A percentile compares a stretch with the other conserved stretches of the same genome.
Conservation (phyloP, 2,329 filamentous ascomycete genomes). For the Neoascochyta sp. region DNA sequence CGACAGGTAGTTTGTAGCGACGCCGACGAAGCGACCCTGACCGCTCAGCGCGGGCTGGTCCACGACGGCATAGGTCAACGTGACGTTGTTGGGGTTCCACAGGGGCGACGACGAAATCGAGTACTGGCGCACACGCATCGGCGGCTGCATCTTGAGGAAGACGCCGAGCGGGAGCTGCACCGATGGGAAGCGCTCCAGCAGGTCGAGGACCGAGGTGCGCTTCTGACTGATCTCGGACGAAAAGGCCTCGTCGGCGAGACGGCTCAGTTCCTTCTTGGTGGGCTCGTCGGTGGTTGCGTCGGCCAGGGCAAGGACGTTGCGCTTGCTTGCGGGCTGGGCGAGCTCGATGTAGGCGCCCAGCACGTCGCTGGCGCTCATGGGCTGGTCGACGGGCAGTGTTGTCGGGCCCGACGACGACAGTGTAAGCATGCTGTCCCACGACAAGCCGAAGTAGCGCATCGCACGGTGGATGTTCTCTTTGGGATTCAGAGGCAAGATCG, state of each 20-base stretch:
- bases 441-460: constrained; percentile 61
- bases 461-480: constrained; percentile 59
- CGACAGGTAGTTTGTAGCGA: constrained; percentile 44
- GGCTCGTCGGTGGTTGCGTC: constrained; percentile 50
- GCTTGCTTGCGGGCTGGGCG: constrained; percentile 67
- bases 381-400: constrained; percentile 59
- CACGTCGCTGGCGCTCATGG: constrained; percentile 60
- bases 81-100: constrained; percentile 53
- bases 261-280: constrained; percentile 48
- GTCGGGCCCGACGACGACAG: constrained; percentile 61
- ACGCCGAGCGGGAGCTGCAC: constrained; percentile 60
- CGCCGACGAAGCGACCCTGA: constrained; percentile 45
- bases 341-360: constrained; percentile 71
- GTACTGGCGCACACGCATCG: constrained; percentile 76
- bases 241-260: constrained; percentile 44
- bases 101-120: constrained; percentile 74
- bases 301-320: constrained; percentile 51
- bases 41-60: constrained; percentile 50
- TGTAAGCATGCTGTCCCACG: constrained; percentile 65
- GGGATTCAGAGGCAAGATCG: constrained; percentile 68
- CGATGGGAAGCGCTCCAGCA: constrained; percentile 60
- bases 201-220: constrained; percentile 62
- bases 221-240: constrained; percentile 46
- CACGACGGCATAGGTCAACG: constrained; percentile 67
- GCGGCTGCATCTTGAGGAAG: constrained; percentile 69